Evolutionary conservation across 1,139 yeast genomes (phyloP), one percentile per base, ranked within the genome.

Genomic region (Suhomyces bokatorum): DNA sequence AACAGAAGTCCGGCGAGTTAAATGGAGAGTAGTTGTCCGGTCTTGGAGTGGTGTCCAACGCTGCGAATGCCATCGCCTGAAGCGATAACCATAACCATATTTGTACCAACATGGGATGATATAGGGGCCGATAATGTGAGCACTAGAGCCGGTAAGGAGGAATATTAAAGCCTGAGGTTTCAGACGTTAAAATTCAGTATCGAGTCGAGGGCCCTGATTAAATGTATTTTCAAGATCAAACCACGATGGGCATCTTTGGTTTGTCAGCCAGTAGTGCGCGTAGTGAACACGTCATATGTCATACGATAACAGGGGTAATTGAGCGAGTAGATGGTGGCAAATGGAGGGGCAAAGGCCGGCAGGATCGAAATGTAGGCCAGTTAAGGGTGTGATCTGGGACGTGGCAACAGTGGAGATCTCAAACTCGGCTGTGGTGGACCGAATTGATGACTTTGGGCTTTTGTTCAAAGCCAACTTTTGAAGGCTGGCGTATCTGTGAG

Each of bases 1-100:
- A 70, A 54, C 79, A 74, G 48, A 70, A 74, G 44, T 72, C 77
- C 2, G 77, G 74, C 7, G 75, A 64, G 48, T 71, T 75, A 51
- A 75, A 74, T 6, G 80, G 77, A 20, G 68, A 56, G 46, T 67
- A 63, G 35, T 37, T 46, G 33, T 37, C 29, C 13, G 32, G 29
- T 15, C 24, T n/a, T 26, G 40, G 40, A 10, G 32, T 36, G 9
- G 39, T 27, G 13, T 28, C 33, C 32, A 13, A 15, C 9, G 30
- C 39, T 13, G 39, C 36, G 14, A 32, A 16, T 20, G 35, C 38
- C 10, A 33, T 11, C 37, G 37, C 37, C 10, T 36, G 39, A 4
- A 37, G 11, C 12, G 41, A 14, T 14, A 42, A 26, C 44, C 40
- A 42, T 11, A 42, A 15, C 40, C 39, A 42, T 13, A 36, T 20